These are phyloP conservation scores for Cinnamomum chago DNA, from an alignment of 164 flowering plant species.

Conservation along the genomic window DNA sequence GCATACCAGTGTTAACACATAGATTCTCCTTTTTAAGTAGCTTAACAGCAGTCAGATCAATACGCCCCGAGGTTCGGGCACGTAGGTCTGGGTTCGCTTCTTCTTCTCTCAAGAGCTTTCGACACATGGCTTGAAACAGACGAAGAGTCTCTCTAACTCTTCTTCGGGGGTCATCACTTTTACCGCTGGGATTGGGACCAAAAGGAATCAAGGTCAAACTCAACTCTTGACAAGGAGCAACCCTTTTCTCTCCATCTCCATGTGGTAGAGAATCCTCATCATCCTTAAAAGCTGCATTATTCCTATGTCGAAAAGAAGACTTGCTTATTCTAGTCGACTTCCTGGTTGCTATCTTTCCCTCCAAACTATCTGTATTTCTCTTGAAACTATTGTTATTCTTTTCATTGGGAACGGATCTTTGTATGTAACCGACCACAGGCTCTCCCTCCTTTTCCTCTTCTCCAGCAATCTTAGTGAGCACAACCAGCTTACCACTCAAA, in stretches of 20 bases:
- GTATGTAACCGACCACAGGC: background rate
- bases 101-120: constrained; percentile 66
- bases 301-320: constrained; percentile 2
- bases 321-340: constrained; percentile 3
- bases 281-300: constrained; percentile 14
- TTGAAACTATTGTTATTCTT: background rate
- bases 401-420: constrained; percentile 9
- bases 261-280: constrained; percentile 13
- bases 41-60: constrained; percentile 42
- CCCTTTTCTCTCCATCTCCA: constrained; percentile 15
- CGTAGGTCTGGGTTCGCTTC: constrained; percentile 41
- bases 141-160: constrained; percentile 75
- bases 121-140: constrained; percentile 48
- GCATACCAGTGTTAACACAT: constrained; percentile 43
- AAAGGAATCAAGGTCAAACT: constrained; percentile 39
- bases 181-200: constrained; percentile 14
- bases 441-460: constrained; percentile 24
- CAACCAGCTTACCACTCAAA: constrained; percentile 23
- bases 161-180: constrained; percentile 28
- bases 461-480: constrained; percentile 49
- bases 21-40: constrained; percentile 47
- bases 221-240: constrained; percentile 6
- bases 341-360: constrained; percentile 12
- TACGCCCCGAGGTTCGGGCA: constrained; percentile 20
- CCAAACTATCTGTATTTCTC: background rate